Conservation (phyloP, 768 basidiomycete species). For the Guyanaporus albipodus region DNA sequence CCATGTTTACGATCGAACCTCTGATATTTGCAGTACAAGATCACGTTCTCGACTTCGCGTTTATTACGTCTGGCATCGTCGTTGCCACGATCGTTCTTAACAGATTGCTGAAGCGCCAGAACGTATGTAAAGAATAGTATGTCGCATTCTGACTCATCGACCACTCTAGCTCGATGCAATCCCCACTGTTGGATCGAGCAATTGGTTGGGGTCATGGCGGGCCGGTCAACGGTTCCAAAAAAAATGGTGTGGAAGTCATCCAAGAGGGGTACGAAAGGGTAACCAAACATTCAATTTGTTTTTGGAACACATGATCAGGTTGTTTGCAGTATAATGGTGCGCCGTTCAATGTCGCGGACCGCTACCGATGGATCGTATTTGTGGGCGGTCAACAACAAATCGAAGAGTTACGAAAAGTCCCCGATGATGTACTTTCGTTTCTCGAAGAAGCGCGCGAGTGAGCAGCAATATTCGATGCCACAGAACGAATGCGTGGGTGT, state of each 20-base stretch:
- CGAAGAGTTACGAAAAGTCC: not conserved
- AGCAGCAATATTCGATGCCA: too few relatives aligned
- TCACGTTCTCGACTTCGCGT: too few relatives aligned
- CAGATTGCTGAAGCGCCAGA: too few relatives aligned
- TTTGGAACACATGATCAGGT: not conserved
- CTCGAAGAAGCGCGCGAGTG: too few relatives aligned
- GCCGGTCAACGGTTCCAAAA: not conserved
- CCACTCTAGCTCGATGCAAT: not conserved
- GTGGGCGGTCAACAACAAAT: not conserved
- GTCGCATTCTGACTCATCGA: too few relatives aligned
- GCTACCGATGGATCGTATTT: not conserved
- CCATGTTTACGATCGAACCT: too few relatives aligned
- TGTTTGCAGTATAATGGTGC: not conserved
- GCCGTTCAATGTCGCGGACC: not conserved
- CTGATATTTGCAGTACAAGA: too few relatives aligned
- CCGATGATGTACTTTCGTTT: not conserved
- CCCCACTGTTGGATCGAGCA: not conserved
- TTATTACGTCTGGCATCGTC: too few relatives aligned
- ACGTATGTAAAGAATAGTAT: too few relatives aligned
- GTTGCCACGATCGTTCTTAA: too few relatives aligned
- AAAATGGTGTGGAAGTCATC: not conserved
- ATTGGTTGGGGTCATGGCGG: not conserved
- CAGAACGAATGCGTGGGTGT: too few relatives aligned
- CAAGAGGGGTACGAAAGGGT: not conserved
- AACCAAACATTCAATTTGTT: not conserved